Base-by-base conservation (phyloP, 768 basidiomycete genomes). In the Lactarius tabidus region DNA sequence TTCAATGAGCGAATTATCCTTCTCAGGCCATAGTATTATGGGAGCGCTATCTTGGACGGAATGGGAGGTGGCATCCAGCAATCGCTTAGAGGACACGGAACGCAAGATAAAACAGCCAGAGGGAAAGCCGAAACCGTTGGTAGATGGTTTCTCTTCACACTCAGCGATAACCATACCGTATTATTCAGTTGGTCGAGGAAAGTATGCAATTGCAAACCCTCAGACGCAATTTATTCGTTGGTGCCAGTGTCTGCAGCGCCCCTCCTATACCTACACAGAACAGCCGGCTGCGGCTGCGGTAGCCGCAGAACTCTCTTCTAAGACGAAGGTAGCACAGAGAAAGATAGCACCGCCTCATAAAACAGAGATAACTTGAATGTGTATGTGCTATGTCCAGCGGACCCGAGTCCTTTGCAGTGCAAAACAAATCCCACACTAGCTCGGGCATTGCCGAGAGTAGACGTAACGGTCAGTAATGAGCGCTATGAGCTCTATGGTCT, bases 1-100 rank as follows among this genome's bases (percentile, higher is more conserved):
- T 80, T 93, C 91, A 1, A 93, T 90, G 3, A 91, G 77, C 3
- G 88, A 90, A 12, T 76, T 83, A 69, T 93, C 92, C 65, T 85
- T 91, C 75, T 86, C 85, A 2, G 84, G 82, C 82, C 83, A 93
- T 5, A 93, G 77, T 57, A 85, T 77, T 61, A 91, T 71, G 57
- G 84, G 82, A 1, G 85, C 79, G 5, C 85, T 85, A 74, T 91
- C 89, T 64, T 84, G 83, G 7, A 80, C 77, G 12, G 75, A 75
- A 67, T 85, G 84, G 38, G 70, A 70, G 29, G 76, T 73, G 7
- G 90, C 84, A 70, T 91, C 89, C 48, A 89, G 75, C 1, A 88
- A 69, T 36, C 85, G 81, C 58, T 79, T 77, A 5, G 77, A 79
- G 3, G 82, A 84, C 15, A 83, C 72, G 26, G 84, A 85, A 51